phyloP scores from a whole-genome alignment of 2,329 filamentous ascomycete species.

The Scolecobasidium constrictum region DNA sequence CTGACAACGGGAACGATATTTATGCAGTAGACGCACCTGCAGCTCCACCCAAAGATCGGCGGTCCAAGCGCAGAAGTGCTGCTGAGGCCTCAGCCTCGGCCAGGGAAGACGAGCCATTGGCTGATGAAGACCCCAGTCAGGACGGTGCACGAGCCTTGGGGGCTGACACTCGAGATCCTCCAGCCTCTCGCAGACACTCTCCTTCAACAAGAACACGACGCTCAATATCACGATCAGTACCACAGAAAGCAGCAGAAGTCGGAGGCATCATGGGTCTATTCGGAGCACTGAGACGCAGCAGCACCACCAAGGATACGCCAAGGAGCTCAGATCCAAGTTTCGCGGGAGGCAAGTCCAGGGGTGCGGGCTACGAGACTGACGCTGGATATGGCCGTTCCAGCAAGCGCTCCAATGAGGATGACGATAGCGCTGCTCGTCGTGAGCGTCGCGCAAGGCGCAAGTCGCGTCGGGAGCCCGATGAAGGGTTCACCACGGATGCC shows the following conservation, averaged over 20 bases:
- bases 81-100: constrained; percentile 6
- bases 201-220: constrained; percentile 4
- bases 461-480: constrained; percentile 6
- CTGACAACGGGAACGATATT: constrained; percentile 5
- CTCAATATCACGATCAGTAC: constrained; percentile 5
- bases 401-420: neutral
- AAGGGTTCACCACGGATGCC: constrained; percentile 11
- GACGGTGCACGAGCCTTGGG: neutral
- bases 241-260: constrained; percentile 1
- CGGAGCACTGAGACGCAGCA: constrained; percentile 9
- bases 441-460: constrained; percentile 6
- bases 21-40: constrained; percentile 6
- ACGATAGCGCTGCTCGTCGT: neutral
- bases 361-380: constrained; percentile 8
- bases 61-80: constrained; percentile 1
- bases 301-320: constrained; percentile 4
- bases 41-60: neutral
- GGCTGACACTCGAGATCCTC: constrained; percentile 1
- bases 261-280: constrained; percentile 11
- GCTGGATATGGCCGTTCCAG: neutral
- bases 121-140: constrained; percentile 1
- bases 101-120: constrained; percentile 3
- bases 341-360: neutral
- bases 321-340: constrained; percentile 5
- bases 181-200: neutral